phyloP scores from a whole-genome alignment of 495 filamentous ascomycete species.

The Immersiella caudata region DNA sequence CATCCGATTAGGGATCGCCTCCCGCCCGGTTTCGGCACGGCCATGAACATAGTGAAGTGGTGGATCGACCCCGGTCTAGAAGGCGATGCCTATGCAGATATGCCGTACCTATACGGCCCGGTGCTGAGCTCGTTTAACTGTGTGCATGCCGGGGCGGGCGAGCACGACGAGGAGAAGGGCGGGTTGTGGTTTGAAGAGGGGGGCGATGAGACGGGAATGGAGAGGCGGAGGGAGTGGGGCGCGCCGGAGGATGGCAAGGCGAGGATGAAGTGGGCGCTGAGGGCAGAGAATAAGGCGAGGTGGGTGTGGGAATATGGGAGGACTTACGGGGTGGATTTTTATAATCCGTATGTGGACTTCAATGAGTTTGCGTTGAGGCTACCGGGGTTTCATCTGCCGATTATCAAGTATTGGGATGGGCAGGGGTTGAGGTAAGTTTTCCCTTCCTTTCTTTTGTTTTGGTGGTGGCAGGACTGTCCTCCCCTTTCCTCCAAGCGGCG shows the following conservation, averaged over 20 bases:
- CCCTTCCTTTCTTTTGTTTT: conserved; percentile 23
- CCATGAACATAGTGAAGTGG: conserved; percentile 82
- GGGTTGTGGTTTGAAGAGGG: conserved; percentile 69
- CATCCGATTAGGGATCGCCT: conserved; percentile 82
- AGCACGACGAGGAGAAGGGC: conserved; percentile 43
- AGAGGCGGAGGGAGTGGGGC: conserved; percentile 47
- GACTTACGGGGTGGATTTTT: conserved; percentile 80
- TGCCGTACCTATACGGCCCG: conserved; percentile 81
- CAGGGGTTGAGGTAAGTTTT: conserved; percentile 55
- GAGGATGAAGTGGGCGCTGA: conserved; percentile 67
- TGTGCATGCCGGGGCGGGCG: conserved; percentile 64
- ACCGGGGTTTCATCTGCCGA: conserved; percentile 75
- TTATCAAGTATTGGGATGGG: conserved; percentile 81
- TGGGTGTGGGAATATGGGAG: conserved; percentile 54
- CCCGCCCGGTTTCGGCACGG: conserved; percentile 79
- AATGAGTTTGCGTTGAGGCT: conserved; percentile 74
- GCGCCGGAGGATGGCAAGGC: conserved; percentile 57
- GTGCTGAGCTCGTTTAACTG: conserved; percentile 73
- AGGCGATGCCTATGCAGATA: conserved; percentile 83
- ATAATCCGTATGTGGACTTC: conserved; percentile 90
- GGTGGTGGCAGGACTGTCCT: neutral
- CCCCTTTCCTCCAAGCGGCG: neutral
- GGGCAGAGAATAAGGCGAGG: conserved; percentile 50
- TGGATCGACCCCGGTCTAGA: conserved; percentile 85
- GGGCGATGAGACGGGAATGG: conserved; percentile 61